phyloP scores from a whole-genome alignment of 73 alveolate genomes.

The Uronychia setigera region DNA sequence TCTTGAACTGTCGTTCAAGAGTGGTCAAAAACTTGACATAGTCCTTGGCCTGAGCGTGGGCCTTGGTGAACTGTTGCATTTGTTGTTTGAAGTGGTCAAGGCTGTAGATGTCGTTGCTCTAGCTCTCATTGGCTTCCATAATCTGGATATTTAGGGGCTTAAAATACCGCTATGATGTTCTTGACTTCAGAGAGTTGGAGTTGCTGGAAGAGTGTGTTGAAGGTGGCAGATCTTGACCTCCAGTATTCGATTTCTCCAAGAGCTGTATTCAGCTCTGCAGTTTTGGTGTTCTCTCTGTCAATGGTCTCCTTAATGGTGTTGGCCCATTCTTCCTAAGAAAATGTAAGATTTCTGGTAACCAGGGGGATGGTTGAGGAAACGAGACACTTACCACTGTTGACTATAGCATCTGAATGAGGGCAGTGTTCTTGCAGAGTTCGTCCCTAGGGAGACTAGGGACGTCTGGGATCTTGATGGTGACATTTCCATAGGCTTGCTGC shows the following conservation, averaged over 20 bases:
- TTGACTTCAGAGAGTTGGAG: slow-evolving; percentile 68
- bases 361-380: background rate
- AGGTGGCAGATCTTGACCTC: slow-evolving; percentile 82
- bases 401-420: slow-evolving; percentile 41
- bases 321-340: slow-evolving; percentile 68
- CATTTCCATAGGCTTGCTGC: slow-evolving; percentile 76
- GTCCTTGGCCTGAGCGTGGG: slow-evolving; percentile 97
- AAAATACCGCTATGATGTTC: slow-evolving; percentile 40
- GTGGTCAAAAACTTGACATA: slow-evolving; percentile 97
- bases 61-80: slow-evolving; percentile 84
- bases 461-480: slow-evolving; percentile 67
- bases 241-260: slow-evolving; percentile 81
- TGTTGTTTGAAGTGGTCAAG: slow-evolving; percentile 64
- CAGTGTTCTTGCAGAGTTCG: slow-evolving; percentile 42
- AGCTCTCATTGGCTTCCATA: slow-evolving; percentile 38
- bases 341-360: background rate
- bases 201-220: slow-evolving; percentile 80
- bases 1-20: slow-evolving; percentile 94
- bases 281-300: slow-evolving; percentile 47
- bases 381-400: slow-evolving; percentile 44
- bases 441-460: slow-evolving; percentile 47
- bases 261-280: slow-evolving; percentile 72
- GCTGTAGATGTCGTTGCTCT: slow-evolving; percentile 36
- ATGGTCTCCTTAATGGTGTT: slow-evolving; percentile 61
- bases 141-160: background rate